Percentiles rank a stretch among this genome's conserved stretches.
These are phyloP conservation scores for Mycosphaerella sp. DNA, from an alignment of 2,329 filamentous ascomycete genomes.

Conservation along the genomic window DNA sequence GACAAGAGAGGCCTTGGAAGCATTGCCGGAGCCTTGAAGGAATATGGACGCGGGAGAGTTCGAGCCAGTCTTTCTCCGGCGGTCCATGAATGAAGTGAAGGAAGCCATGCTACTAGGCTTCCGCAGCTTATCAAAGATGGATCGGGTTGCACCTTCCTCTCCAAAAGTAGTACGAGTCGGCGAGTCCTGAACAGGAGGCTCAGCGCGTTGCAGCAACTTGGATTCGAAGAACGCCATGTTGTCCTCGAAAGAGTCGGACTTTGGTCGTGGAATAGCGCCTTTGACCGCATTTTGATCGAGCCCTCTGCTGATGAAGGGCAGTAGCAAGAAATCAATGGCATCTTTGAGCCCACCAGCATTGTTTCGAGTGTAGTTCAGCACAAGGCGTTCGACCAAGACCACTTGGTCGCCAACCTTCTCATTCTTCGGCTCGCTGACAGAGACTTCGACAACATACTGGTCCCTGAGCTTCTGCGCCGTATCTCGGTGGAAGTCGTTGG, in stretches of 20 bases:
- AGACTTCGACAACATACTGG: constrained; percentile 86
- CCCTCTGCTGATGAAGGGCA: constrained; percentile 77
- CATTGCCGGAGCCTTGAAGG: constrained; percentile 77
- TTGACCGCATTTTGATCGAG: constrained; percentile 84
- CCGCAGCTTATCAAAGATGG: constrained; percentile 82
- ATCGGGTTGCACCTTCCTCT: constrained; percentile 72
- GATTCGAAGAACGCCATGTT: constrained; percentile 95
- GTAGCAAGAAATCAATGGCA: constrained; percentile 88
- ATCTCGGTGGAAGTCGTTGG: constrained; percentile 71
- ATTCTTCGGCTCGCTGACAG: constrained; percentile 52
- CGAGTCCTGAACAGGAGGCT: constrained; percentile 73
- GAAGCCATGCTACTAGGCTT: constrained; percentile 93
- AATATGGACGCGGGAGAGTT: constrained; percentile 69
- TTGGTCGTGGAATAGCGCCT: constrained; percentile 93
- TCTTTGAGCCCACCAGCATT: constrained; percentile 93
- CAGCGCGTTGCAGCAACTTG: constrained; percentile 89
- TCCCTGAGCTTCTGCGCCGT: constrained; percentile 77
- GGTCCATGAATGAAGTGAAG: constrained; percentile 90
- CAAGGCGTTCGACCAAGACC: constrained; percentile 42
- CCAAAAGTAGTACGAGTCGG: constrained; percentile 77
- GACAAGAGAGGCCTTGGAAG: constrained; percentile 91
- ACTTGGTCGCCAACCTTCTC: constrained; percentile 40
- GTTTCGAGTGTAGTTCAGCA: constrained; percentile 76
- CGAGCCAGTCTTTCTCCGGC: constrained; percentile 88
- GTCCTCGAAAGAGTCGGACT: constrained; percentile 97